Conservation (phyloP, 2,329 filamentous ascomycete genomes). For the Alternaria sp. region DNA sequence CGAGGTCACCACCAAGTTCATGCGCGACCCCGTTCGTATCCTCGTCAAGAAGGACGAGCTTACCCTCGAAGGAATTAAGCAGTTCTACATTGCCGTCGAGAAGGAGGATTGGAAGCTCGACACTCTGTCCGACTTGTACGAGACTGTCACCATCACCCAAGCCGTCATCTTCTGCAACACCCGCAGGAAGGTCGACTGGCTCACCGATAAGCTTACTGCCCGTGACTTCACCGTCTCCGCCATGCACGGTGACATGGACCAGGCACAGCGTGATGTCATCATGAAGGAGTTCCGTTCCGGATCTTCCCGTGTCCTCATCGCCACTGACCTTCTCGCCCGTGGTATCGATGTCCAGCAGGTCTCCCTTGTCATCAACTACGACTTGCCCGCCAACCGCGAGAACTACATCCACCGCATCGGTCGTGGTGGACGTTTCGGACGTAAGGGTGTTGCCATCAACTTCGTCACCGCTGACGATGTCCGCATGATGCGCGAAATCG, state of each 20-base stretch:
- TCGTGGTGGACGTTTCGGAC: constrained; percentile 99
- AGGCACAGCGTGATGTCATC: constrained; percentile 96
- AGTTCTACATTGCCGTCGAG: constrained; percentile 99
- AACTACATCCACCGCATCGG: constrained; percentile 99
- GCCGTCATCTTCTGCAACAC: constrained; percentile 99
- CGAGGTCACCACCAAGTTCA: constrained; percentile 99
- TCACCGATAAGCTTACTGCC: constrained; percentile 97
- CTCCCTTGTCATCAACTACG: constrained; percentile 99
- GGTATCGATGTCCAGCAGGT: constrained; percentile 99
- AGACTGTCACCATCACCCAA: constrained; percentile 99
- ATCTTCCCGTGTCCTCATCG: constrained; percentile 97
- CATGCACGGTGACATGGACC: constrained; percentile 99
- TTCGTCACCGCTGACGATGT: constrained; percentile 99
- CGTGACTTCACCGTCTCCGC: constrained; percentile 99
- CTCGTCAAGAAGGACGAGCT: constrained; percentile 99
- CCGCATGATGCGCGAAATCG: constrained; percentile 99
- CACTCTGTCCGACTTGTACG: constrained; percentile 97
- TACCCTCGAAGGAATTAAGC: constrained; percentile 99
- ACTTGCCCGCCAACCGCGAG: constrained; percentile 97
- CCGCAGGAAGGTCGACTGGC: constrained; percentile 99
- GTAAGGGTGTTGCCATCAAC: constrained; percentile 99
- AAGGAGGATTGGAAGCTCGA: constrained; percentile 99
- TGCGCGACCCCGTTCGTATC: constrained; percentile 98
- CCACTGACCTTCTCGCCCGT: constrained; percentile 96
- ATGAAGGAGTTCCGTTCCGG: constrained; percentile 99